Evolutionary conservation across 257 asterid genomes (phyloP), one percentile per base, ranked within the genome.

Genomic region (Solanum peruvianum): DNA sequence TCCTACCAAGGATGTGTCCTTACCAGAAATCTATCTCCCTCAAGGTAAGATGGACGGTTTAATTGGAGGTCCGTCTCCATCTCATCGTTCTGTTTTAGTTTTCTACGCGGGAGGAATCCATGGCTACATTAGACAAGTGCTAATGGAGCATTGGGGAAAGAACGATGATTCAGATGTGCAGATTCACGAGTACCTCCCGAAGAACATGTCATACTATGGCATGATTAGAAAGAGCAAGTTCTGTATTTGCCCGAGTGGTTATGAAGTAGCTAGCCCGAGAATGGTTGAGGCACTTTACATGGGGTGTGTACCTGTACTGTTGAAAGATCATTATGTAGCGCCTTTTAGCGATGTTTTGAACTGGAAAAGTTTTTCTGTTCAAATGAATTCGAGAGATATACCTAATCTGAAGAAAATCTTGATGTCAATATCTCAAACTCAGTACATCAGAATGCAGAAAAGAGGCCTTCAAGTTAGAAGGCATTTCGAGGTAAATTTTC

Each of bases 181-280:
- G 44, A 67, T 93, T 4, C 89, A 91, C 76, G 92, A 93, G 93
- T 87, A 90, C 80, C 93, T 92, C 16, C 94, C 95, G 0, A 84
- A 86, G 83, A 64, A 70, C 15, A 58, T 91, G 71, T 90, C 94
- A 3, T 93, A 93, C 88, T 90, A 92, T 25, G 93, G 84, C 3
- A 91, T 93, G 96, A 35, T 93, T 42, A 70, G 93, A 35, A 92
- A 88, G 93, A 93, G 95, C 87, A 93, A 91, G 89, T 93, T 88
- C 76, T 92, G 96, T 86, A 90, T 93, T 13, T 93, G 94, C 44
- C 94, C 94, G 20, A 93, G 96, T 18, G 96, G 95, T 0, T 92
- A 91, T 90, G 96, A 93, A 87, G 96, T 93, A 0, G 96, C 96
- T 11, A 93, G 94, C 39, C 96, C 96, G 3, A 89, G 96, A 84